A percentile compares a stretch with the other conserved stretches of the same genome.
These are phyloP conservation scores for Senecio squalidus DNA, from an alignment of 140 eudicot genomes.

Conservation along the genomic window DNA sequence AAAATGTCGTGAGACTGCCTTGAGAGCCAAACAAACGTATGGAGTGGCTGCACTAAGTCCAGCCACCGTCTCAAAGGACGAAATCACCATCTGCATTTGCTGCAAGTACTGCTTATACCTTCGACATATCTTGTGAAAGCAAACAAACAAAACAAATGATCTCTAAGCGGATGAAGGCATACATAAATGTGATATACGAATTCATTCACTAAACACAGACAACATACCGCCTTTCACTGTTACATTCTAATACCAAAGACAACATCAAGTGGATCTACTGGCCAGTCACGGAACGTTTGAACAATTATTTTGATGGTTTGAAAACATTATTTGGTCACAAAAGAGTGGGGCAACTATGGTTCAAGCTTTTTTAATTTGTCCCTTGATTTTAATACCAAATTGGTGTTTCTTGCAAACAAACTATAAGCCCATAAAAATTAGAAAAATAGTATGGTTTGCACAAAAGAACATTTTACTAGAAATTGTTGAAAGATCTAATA, in stretches of 20 bases:
- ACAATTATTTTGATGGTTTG: conserved; percentile 20
- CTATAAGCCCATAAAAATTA: neutral
- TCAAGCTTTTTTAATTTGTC: conserved; percentile 25
- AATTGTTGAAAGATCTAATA: no score
- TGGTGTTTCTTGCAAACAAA: conserved; percentile 21
- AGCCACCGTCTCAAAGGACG: conserved; percentile 77
- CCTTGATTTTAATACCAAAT: no score
- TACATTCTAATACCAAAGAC: neutral
- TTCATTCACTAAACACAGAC: neutral
- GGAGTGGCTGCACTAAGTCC: conserved; percentile 80
- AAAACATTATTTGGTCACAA: conserved; percentile 15
- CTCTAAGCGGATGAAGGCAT: neutral
- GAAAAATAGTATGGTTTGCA: neutral
- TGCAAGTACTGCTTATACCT: conserved; percentile 76
- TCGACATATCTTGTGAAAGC: conserved; percentile 51
- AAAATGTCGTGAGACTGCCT: conserved; percentile 62
- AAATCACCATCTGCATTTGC: conserved; percentile 80
- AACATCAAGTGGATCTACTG: conserved; percentile 23
- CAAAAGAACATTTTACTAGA: no score
- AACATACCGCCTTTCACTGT: neutral
- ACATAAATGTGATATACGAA: no score
- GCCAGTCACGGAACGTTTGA: conserved; percentile 16
- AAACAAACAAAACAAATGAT: neutral
- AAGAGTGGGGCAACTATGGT: conserved; percentile 32
- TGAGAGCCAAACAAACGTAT: conserved; percentile 57